A percentile compares a stretch with the other conserved stretches of the same genome.
phyloP scores from a whole-genome alignment of 495 filamentous ascomycete species.

The Wilcoxina mikolae region DNA sequence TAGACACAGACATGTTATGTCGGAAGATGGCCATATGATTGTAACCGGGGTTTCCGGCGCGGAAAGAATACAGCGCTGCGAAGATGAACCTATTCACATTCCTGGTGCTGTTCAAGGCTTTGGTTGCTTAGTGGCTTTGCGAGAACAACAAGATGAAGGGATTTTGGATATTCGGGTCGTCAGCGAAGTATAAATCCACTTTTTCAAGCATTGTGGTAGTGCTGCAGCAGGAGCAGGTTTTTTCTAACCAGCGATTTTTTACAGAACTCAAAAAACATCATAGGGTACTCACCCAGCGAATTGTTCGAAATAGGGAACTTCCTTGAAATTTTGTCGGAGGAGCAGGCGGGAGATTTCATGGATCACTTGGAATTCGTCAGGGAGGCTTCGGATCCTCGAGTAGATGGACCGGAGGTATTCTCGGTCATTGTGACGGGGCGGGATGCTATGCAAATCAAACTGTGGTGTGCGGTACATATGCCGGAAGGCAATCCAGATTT shows the following conservation, averaged over 20 bases:
- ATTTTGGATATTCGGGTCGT: slow-evolving; percentile 58
- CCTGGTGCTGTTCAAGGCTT: slow-evolving; percentile 85
- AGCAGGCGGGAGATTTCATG: slow-evolving; percentile 65
- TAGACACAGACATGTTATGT: slow-evolving; percentile 67
- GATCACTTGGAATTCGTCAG: slow-evolving; percentile 81
- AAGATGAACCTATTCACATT: slow-evolving; percentile 88
- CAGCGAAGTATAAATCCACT: slow-evolving; percentile 59
- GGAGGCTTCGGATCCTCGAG: slow-evolving; percentile 50
- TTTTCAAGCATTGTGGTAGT: too few relatives aligned
- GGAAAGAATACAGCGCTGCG: slow-evolving; percentile 56
- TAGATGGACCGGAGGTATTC: slow-evolving; percentile 72
- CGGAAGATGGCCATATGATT: slow-evolving; percentile 68
- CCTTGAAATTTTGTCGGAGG: slow-evolving; percentile 62
- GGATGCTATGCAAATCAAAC: slow-evolving; percentile 37
- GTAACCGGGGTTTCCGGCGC: slow-evolving; percentile 55
- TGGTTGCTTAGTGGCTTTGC: slow-evolving; percentile 62
- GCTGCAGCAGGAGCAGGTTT: neutral
- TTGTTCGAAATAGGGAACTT: slow-evolving; percentile 66
- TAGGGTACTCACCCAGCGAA: slow-evolving; percentile 64
- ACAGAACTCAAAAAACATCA: slow-evolving; percentile 54
- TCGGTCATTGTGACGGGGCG: slow-evolving; percentile 51
- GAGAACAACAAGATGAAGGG: slow-evolving; percentile 49
- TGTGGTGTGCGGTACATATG: slow-evolving; percentile 84
- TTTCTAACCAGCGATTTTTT: slow-evolving; percentile 4
- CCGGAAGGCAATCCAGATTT: slow-evolving; percentile 46